Evolutionary conservation across 2,329 filamentous ascomycete species (phyloP), one percentile per base, ranked within the genome.

Genomic region (Aspergillus texensis): DNA sequence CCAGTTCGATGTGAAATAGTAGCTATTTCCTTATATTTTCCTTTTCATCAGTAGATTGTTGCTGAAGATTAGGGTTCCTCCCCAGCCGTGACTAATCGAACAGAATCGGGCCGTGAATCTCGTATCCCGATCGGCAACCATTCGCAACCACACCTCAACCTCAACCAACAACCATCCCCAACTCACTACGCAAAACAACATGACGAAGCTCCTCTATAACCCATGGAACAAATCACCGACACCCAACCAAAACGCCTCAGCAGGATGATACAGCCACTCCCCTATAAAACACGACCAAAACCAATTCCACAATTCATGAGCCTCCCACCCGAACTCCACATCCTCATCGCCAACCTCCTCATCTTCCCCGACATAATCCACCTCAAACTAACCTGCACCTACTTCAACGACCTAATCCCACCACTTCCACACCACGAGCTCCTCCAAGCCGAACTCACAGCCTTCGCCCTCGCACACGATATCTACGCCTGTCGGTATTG

Each of bases 311-410:
- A 8, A 14, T 52, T 52, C 48, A 52, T 52, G 48, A 21, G 6
- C 14, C 70, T 78, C 4, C 76, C 77, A 12, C 67, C 73, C 0
- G 76, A 78, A 64, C 63, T 78, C 26, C 74, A 75, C 41, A 62
- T 70, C 26, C 59, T 69, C 1, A 72, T 78, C 39, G 48, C 65
- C 41, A 50, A 62, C 9, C 32, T 71, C 21, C 71, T 78, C 48
- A 54, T 52, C 2, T 68, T 75, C 58, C 69, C 71, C 36, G 72
- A 74, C 56, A 10, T 66, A 6, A 62, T 74, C 30, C 57, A 68
- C 12, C 67, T 78, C 6, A 68, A 69, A 32, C 58, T 72, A 32
- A 74, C 70, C 6, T 71, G 71, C 65, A 58, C 58, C 28, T 71
- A 73, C 64, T 71, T 78, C 48, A 61, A 69, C 62, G 12, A 63